These are phyloP conservation scores for Emmonsia crescens DNA, from an alignment of 2,329 filamentous ascomycete species.

Conservation along the genomic window DNA sequence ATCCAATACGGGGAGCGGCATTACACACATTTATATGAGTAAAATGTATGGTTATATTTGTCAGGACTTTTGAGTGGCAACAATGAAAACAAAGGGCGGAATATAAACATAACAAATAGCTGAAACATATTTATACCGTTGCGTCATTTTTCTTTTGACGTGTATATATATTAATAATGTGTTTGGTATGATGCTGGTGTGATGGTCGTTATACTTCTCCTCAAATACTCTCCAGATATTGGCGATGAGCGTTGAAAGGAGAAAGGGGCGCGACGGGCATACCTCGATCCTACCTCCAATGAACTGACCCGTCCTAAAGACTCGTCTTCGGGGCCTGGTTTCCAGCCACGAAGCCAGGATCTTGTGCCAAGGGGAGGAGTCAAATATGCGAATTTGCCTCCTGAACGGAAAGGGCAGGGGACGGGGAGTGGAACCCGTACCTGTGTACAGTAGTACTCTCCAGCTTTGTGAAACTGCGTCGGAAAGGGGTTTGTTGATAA, in stretches of 20 bases:
- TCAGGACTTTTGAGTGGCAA: not conserved
- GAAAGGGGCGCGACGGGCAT: no score
- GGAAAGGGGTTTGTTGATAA: no score
- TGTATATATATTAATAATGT: no score
- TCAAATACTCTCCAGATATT: no score
- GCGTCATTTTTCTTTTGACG: not conserved
- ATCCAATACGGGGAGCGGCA: not conserved
- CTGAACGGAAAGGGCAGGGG: no score
- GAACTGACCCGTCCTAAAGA: not conserved
- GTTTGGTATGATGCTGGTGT: no score
- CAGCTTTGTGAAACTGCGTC: not conserved
- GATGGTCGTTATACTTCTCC: no score
- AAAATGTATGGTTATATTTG: not conserved
- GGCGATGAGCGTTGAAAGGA: no score
- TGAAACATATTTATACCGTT: not conserved
- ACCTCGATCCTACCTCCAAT: not conserved
- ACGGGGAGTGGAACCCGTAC: no score
- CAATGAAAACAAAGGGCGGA: not conserved
- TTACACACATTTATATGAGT: not conserved
- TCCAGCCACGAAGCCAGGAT: not conserved
- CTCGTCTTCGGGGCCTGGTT: not conserved
- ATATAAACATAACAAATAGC: not conserved
- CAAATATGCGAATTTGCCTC: not conserved
- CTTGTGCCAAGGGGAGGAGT: not conserved
- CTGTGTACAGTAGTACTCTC: not conserved